Evolutionary conservation across 306 rosid genomes (phyloP), one percentile per base, ranked within the genome.

Genomic region (Casuarina cunninghamiana): DNA sequence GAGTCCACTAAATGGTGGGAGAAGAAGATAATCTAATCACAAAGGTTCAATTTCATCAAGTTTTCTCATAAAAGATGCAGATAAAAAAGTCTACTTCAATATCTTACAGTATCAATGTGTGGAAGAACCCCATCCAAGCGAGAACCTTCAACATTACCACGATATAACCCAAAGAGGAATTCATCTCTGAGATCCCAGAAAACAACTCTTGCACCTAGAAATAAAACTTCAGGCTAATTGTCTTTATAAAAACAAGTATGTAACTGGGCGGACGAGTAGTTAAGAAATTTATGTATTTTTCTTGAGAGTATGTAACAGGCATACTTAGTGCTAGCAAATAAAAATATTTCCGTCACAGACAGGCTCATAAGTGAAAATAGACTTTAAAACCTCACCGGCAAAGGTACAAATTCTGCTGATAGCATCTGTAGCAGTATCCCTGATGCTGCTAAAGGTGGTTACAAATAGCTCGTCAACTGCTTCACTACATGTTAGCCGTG

Each of bases 141-240:
- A 80, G 89, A 74, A 69, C 72, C 82, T 80, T 79, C 84, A 79
- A 88, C 91, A 50, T 70, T 81, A 50, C 88, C 86, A 26, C 80
- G 85, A 77, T 88, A 88, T 73, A 88, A 81, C 38, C 69, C 5
- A 37, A 69, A 88, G 78, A 81, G 74, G 72, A 80, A 85, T 54
- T 71, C 72, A 55, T 79, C 81, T 74, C 81, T 83, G 39, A 88
- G 89, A 83, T 88, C 91, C 89, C 85, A 88, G 63, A 83, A 85
- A 77, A 88, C 83, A 9, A 82, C 80, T 76, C 82, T 85, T 83
- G 87, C 81, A 75, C 89, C 91, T 88, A 80, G 76, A 81, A 26
- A 53, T 74, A 49, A 48, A 77, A 77, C 17, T 16, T 57, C 15
- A 75, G 63, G 49, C 26, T 61, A 5, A 51, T 12, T 71, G 53